phyloP scores from a whole-genome alignment of 1,284 basidiomycete genomes.

The Tilletia setariae region DNA sequence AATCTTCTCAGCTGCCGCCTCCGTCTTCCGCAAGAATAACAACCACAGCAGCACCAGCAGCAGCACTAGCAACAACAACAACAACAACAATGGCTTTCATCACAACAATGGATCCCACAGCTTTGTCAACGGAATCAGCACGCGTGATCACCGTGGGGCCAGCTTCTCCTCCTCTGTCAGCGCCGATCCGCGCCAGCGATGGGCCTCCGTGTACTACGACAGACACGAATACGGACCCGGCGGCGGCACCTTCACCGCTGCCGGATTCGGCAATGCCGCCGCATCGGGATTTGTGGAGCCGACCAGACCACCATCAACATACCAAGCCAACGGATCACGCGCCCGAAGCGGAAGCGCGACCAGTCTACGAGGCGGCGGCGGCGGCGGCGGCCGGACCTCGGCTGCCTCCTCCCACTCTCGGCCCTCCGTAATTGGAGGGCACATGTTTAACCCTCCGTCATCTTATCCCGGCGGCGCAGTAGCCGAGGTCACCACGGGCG shows the following conservation, averaged over 20 bases:
- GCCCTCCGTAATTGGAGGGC: background rate
- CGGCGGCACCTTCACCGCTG: too few relatives aligned
- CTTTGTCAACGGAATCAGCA: background rate
- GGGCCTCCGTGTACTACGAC: too few relatives aligned
- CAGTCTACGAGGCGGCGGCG: conserved; percentile 3
- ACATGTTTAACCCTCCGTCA: background rate
- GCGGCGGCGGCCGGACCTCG: background rate
- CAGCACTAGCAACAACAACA: background rate
- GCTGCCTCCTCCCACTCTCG: conserved; percentile 7
- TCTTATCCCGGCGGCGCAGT: too few relatives aligned
- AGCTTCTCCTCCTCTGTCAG: conserved; percentile 1
- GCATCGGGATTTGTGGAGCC: background rate
- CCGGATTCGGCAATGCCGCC: background rate
- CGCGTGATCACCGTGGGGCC: background rate
- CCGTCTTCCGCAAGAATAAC: background rate
- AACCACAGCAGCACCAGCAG: background rate
- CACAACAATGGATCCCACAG: background rate
- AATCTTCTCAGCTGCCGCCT: background rate
- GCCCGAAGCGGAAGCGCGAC: conserved; percentile 9
- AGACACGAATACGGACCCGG: too few relatives aligned
- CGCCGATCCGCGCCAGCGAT: background rate
- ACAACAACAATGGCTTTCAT: background rate
- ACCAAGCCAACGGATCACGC: background rate
- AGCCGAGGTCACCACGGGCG: background rate
- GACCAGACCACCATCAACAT: background rate